These are phyloP conservation scores for Cucurbitaria berberidis DNA, from an alignment of 2,329 filamentous ascomycete genomes.

Conservation along the genomic window DNA sequence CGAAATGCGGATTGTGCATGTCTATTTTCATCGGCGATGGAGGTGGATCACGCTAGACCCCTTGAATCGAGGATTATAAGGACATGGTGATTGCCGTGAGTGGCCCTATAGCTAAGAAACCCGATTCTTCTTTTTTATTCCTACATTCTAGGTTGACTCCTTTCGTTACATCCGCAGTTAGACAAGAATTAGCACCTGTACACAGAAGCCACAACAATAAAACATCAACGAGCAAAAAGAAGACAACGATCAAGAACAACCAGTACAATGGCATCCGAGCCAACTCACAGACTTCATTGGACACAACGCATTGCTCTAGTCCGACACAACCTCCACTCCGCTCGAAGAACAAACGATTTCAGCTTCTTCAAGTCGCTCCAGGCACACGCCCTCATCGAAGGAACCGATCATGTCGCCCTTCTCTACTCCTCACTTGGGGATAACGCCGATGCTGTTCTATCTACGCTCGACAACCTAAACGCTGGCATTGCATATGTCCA, in stretches of 20 bases:
- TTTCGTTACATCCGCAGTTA: neutral
- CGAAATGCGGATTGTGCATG: neutral
- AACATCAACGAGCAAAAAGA: neutral
- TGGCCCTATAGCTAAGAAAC: too few relatives aligned
- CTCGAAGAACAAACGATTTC: constrained; percentile 53
- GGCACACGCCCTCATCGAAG: constrained; percentile 52
- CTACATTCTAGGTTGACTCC: neutral
- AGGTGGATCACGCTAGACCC: neutral
- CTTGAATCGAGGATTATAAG: neutral
- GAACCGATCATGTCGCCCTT: constrained; percentile 54
- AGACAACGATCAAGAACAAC: neutral
- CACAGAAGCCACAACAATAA: neutral
- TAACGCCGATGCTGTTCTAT: constrained; percentile 52
- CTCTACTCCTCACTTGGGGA: constrained; percentile 50
- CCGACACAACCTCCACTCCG: constrained; percentile 53
- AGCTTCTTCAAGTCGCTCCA: constrained; percentile 57
- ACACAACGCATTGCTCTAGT: constrained; percentile 54
- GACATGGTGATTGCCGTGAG: neutral
- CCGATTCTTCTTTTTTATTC: neutral
- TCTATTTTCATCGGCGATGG: neutral
- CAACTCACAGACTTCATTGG: constrained; percentile 51
- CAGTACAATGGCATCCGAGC: constrained; percentile 21
- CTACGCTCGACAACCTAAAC: constrained; percentile 55
- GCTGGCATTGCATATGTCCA: constrained; percentile 54
- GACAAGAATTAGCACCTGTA: neutral